phyloP scores from a whole-genome alignment of 139 green algal species.

The Closterium sp. region DNA sequence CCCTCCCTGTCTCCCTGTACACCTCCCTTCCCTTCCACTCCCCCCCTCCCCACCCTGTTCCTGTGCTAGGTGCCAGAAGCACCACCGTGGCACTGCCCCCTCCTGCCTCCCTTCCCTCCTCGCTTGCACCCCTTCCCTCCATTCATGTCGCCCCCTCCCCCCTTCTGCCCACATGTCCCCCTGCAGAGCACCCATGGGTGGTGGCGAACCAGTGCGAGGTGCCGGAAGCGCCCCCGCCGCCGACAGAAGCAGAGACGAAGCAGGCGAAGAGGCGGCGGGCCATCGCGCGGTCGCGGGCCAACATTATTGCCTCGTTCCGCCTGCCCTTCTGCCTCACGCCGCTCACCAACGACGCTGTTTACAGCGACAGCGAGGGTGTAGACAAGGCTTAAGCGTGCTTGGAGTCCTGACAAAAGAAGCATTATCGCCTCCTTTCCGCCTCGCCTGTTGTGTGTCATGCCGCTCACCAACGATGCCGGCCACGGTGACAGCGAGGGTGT shows the following conservation, averaged over 20 bases:
- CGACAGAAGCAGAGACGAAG: neutral
- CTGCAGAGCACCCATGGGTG: neutral
- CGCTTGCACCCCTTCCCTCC: neutral
- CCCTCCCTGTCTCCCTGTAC: too few species aligned
- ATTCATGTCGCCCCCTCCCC: neutral
- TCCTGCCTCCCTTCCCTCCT: neutral
- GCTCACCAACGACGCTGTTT: neutral
- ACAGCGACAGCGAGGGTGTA: neutral
- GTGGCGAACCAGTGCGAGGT: neutral
- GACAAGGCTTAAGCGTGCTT: too few species aligned
- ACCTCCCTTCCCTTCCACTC: too few species aligned
- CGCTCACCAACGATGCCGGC: too few species aligned
- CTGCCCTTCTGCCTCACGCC: neutral
- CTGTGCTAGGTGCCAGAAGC: too few species aligned
- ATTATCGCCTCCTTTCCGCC: too few species aligned
- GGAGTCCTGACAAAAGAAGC: too few species aligned
- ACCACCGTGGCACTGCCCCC: too few species aligned
- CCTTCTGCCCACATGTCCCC: neutral
- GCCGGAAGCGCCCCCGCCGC: neutral
- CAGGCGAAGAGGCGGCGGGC: neutral
- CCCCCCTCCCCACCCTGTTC: too few species aligned
- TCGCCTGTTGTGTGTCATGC: too few species aligned
- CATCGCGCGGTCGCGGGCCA: neutral
- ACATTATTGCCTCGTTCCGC: neutral
- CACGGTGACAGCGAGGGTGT: too few species aligned